Conservation (phyloP, 2,329 filamentous ascomycete genomes). For the Lasiodiplodia gonubiensis region DNA sequence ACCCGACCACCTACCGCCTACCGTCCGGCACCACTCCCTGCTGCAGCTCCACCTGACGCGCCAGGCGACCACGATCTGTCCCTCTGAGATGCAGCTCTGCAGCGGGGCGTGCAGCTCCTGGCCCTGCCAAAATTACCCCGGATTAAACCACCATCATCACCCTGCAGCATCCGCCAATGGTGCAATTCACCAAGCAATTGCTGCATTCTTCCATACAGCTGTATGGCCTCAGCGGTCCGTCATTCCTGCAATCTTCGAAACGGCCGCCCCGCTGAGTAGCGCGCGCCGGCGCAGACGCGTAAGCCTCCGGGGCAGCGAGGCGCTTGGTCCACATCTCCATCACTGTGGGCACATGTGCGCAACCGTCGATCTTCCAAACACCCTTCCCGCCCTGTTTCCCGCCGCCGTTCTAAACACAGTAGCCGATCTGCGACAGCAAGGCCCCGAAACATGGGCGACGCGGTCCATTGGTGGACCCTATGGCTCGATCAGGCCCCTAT, state of each 20-base stretch:
- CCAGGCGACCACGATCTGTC: constrained; percentile 15
- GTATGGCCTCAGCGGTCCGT: constrained; percentile 12
- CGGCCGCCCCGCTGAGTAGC: constrained; percentile 7
- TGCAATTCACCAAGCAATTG: constrained; percentile 13
- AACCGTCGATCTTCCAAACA: constrained; percentile 24
- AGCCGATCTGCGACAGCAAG: constrained; percentile 19
- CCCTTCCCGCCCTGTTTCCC: constrained; percentile 10
- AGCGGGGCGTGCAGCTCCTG: neutral
- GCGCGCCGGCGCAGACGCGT: constrained; percentile 20
- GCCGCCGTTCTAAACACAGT: neutral
- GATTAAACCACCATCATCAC: neutral
- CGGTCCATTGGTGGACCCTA: constrained; percentile 19
- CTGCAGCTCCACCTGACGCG: neutral
- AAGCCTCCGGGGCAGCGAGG: constrained; percentile 16
- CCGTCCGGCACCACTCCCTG: neutral
- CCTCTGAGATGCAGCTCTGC: neutral
- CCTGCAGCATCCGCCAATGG: neutral
- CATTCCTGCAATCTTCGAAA: constrained; percentile 25
- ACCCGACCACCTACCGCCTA: neutral
- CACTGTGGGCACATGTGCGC: constrained; percentile 11
- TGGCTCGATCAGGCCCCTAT: constrained; percentile 24
- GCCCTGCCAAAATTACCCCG: constrained; percentile 19
- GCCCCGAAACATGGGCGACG: constrained; percentile 21
- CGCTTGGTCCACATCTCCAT: constrained; percentile 19
- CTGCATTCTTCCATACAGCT: neutral